These are phyloP conservation scores for Solanum pinnatisectum DNA, from an alignment of 257 asterid species.

Conservation along the genomic window DNA sequence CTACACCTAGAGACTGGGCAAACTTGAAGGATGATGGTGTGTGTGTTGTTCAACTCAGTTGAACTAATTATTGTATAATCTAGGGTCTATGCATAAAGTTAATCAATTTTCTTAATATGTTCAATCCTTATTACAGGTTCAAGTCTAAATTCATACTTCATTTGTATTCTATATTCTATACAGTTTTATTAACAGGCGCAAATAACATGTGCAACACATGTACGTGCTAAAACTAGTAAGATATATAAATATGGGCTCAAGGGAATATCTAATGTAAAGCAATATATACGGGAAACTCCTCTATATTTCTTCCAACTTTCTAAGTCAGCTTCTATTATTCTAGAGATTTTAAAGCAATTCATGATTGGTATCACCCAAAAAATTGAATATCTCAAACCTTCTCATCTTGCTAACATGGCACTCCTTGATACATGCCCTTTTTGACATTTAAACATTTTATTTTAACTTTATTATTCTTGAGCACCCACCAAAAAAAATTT, in stretches of 20 bases:
- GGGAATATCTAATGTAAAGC: background rate
- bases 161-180: background rate
- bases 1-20: background rate
- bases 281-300: background rate
- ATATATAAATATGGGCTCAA: background rate
- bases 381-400: background rate
- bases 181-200: background rate
- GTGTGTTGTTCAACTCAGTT: background rate
- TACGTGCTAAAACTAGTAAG: background rate
- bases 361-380: background rate
- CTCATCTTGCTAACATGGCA: background rate
- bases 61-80: background rate
- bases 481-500: background rate
- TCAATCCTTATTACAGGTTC: background rate
- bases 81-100: background rate
- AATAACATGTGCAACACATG: background rate
- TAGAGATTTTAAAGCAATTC: background rate
- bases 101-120: background rate
- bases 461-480: background rate
- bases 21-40: background rate
- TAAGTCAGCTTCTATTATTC: background rate
- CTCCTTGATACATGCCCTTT: background rate
- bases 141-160: background rate
- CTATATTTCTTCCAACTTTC: background rate
- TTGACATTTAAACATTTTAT: background rate